A percentile compares a stretch with the other conserved stretches of the same genome.
Evolutionary conservation across 495 filamentous ascomycete species (phyloP).

Genomic region (Neurospora sp.): DNA sequence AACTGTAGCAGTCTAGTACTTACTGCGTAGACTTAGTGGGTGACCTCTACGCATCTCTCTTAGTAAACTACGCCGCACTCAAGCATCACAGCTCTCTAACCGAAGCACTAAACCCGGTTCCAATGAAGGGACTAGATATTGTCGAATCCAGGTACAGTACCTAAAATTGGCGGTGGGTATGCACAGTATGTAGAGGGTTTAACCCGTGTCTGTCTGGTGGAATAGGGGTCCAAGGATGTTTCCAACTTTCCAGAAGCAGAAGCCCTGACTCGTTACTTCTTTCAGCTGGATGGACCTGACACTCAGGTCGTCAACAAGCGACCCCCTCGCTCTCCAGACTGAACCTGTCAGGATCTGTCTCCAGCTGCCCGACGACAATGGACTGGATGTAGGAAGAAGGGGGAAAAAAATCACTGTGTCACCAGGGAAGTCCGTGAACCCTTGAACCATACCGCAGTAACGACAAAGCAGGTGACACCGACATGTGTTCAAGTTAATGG

Average conservation of each 20-base stretch:
- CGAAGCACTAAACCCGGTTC: not conserved
- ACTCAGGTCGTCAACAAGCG: not conserved
- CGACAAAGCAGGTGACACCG: not conserved
- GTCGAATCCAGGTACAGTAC: not conserved
- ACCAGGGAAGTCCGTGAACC: not conserved
- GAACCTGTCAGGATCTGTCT: not conserved
- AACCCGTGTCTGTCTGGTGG: not conserved
- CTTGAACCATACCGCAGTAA: not conserved
- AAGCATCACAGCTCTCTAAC: not conserved
- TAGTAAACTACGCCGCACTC: not conserved
- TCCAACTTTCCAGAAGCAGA: not conserved
- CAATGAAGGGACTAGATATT: not conserved
- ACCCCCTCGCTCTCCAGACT: not conserved
- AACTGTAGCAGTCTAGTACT: not conserved
- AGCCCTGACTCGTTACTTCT: not conserved
- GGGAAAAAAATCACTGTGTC: not conserved
- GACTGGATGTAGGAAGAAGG: not conserved
- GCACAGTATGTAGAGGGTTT: not conserved
- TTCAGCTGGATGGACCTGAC: not conserved
- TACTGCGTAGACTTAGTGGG: too few relatives aligned
- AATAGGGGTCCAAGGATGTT: not conserved
- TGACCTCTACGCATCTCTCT: not conserved
- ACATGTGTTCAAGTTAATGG: not conserved
- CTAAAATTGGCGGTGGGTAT: not conserved
- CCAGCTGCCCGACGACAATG: not conserved